phyloP scores from a whole-genome alignment of 2,329 filamentous ascomycete species.

The Aspergillus pseudonomiae region DNA sequence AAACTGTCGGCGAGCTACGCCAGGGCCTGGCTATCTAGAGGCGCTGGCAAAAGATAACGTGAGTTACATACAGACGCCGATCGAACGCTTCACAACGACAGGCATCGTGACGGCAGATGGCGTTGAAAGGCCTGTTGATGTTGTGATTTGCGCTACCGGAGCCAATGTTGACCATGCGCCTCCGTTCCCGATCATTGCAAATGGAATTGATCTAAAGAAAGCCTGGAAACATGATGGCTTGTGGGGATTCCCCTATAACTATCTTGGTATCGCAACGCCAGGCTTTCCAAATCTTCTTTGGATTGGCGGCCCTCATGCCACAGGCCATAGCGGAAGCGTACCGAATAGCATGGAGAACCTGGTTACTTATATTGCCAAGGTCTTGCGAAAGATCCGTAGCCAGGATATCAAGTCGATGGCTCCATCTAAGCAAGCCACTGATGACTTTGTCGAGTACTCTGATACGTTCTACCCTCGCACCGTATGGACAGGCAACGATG shows the following conservation, averaged over 20 bases:
- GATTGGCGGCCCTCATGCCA: conserved; percentile 63
- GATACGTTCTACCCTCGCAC: conserved; percentile 57
- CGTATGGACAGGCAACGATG: conserved; percentile 43
- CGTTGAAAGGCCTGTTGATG: conserved; percentile 60
- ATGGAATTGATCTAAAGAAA: conserved; percentile 56
- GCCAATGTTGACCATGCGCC: conserved; percentile 63
- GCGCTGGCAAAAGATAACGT: conserved; percentile 65
- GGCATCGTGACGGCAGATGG: conserved; percentile 66
- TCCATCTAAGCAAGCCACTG: conserved; percentile 61
- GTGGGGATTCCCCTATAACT: conserved; percentile 68
- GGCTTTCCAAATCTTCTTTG: conserved; percentile 71
- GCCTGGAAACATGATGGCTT: conserved; percentile 61
- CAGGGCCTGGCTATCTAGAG: conserved; percentile 69
- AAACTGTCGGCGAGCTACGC: conserved; percentile 66
- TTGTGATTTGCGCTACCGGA: conserved; percentile 70
- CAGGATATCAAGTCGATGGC: conserved; percentile 67
- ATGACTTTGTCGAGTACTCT: conserved; percentile 54
- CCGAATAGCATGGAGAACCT: conserved; percentile 70
- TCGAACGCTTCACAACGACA: conserved; percentile 60
- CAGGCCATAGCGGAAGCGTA: conserved; percentile 66
- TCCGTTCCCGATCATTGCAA: conserved; percentile 62
- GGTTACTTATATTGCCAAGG: conserved; percentile 65
- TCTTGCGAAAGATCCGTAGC: conserved; percentile 66
- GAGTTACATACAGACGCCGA: conserved; percentile 60
- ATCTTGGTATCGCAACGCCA: conserved; percentile 65